These are phyloP conservation scores for Houttuynia cordata DNA, from an alignment of 164 flowering plant genomes.

Conservation along the genomic window DNA sequence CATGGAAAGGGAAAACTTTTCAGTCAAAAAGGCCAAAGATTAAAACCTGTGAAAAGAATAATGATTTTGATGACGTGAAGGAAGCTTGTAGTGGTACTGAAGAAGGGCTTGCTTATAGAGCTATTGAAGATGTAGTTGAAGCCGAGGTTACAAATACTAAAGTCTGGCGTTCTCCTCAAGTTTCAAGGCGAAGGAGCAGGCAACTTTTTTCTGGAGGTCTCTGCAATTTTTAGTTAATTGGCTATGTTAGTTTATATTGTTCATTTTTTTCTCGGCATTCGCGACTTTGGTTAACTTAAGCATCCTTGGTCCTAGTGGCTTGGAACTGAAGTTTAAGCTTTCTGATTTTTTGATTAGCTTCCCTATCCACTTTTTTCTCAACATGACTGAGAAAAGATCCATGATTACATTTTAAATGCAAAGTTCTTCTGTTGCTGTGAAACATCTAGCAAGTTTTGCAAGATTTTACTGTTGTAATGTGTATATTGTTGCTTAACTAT, in stretches of 20 bases:
- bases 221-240: neutral
- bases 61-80: conserved; percentile 35
- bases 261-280: neutral
- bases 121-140: conserved; percentile 25
- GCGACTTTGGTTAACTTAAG: neutral
- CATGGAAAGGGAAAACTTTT: conserved; percentile 25
- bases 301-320: neutral
- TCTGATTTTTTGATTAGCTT: neutral
- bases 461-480: neutral
- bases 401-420: neutral
- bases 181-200: conserved; percentile 41
- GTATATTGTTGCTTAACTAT: neutral
- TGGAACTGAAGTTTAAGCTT: neutral
- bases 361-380: neutral
- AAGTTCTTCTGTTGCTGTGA: neutral
- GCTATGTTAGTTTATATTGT: neutral
- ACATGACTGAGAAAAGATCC: neutral
- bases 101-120: conserved; percentile 30
- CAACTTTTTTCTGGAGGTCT: conserved; percentile 40
- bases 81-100: conserved; percentile 78
- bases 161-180: conserved; percentile 19
- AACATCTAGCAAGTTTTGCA: neutral
- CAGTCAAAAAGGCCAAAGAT: conserved; percentile 25
- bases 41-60: conserved; percentile 20
- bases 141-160: conserved; percentile 27